phyloP scores from a whole-genome alignment of 768 basidiomycete species.

The Dacryopinax primogenitus region DNA sequence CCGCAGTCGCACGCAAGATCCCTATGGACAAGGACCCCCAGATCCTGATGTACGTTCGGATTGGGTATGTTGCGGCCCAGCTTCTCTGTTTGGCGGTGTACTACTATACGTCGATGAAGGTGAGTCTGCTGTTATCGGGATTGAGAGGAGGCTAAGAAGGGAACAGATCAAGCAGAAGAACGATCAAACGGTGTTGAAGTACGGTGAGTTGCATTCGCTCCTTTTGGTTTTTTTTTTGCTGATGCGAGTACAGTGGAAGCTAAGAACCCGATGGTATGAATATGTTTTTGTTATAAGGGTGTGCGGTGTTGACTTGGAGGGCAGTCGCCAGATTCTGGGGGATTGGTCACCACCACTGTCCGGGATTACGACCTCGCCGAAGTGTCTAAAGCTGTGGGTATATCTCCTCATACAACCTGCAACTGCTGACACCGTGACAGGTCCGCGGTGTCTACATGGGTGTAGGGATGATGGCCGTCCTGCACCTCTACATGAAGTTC shows the following conservation, averaged over 20 bases:
- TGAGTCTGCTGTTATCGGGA: slow-evolving; percentile 27
- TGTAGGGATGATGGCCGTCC: slow-evolving; percentile 77
- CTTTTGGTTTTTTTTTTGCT: background rate
- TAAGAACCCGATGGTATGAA: slow-evolving; percentile 51
- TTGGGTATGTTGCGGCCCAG: slow-evolving; percentile 70
- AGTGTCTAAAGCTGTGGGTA: slow-evolving; percentile 53
- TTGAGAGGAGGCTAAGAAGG: background rate
- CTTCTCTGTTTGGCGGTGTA: slow-evolving; percentile 57
- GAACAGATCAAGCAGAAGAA: slow-evolving; percentile 83
- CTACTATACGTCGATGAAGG: slow-evolving; percentile 65
- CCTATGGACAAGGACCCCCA: slow-evolving; percentile 73
- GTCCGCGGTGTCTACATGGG: slow-evolving; percentile 58
- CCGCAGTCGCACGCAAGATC: slow-evolving; percentile 73
- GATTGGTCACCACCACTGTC: slow-evolving; percentile 80
- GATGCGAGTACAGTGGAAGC: slow-evolving; percentile 49
- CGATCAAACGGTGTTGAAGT: slow-evolving; percentile 91
- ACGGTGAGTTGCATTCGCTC: slow-evolving; percentile 41
- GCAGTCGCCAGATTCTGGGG: slow-evolving; percentile 51
- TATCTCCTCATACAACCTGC: background rate
- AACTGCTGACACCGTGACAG: slow-evolving; percentile 24
- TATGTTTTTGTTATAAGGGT: background rate
- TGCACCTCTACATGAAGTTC: slow-evolving; percentile 90
- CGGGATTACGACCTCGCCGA: slow-evolving; percentile 88
- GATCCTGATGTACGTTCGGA: slow-evolving; percentile 66
- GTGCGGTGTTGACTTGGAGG: background rate